Evolutionary conservation across 352 stramenopile genomes (phyloP).

Genomic region (Globisporangium viniferum): DNA sequence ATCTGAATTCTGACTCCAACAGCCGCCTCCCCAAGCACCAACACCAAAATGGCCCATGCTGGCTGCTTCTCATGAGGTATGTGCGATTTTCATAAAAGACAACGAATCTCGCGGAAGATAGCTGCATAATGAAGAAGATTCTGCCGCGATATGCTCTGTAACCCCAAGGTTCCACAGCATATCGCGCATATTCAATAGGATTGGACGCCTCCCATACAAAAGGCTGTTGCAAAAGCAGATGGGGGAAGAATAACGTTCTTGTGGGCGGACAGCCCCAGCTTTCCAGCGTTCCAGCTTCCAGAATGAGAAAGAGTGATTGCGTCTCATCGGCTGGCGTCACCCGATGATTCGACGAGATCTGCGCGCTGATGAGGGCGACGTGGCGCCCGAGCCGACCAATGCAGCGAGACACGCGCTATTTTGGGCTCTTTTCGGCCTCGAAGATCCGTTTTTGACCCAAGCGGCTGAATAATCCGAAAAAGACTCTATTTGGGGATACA

Average conservation of each 20-base stretch:
- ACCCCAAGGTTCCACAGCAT: too few relatives aligned
- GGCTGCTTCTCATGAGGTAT: background rate
- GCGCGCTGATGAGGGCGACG: conserved; percentile 1
- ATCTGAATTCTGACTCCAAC: background rate
- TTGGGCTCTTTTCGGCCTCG: background rate
- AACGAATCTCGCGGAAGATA: background rate
- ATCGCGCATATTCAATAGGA: background rate
- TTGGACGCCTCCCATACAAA: background rate
- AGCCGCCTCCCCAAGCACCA: background rate
- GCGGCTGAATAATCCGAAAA: background rate
- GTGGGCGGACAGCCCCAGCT: background rate
- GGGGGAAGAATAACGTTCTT: conserved; percentile 2
- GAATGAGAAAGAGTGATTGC: background rate
- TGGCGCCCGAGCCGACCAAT: background rate
- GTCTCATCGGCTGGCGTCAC: background rate
- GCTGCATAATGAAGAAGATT: background rate
- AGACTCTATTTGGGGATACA: background rate
- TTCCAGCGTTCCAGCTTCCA: background rate
- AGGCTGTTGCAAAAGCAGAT: background rate
- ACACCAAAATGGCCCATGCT: background rate
- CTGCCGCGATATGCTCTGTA: background rate
- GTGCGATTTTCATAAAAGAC: background rate
- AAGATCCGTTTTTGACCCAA: background rate
- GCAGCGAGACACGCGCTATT: background rate
- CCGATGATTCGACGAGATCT: background rate